These are phyloP conservation scores for Biscogniauxia marginata DNA, from an alignment of 2,329 filamentous ascomycete genomes.

Conservation along the genomic window DNA sequence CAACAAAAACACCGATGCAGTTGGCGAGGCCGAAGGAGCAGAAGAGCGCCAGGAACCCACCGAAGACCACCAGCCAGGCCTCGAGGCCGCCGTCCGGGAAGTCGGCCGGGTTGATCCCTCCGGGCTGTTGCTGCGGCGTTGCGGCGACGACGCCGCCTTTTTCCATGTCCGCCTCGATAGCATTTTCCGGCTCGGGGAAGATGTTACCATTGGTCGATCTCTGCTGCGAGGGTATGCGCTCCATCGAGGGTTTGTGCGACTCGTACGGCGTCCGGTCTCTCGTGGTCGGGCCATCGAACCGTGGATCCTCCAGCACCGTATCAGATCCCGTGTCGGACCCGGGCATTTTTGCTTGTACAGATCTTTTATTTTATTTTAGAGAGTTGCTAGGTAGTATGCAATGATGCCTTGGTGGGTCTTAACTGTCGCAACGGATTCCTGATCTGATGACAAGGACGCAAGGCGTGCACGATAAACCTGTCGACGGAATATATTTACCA, in stretches of 20 bases:
- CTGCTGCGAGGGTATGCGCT: slow-evolving; percentile 29
- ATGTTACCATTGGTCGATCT: slow-evolving; percentile 16
- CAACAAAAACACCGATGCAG: slow-evolving; percentile 54
- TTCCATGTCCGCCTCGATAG: slow-evolving; percentile 32
- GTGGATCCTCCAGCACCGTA: slow-evolving; percentile 15
- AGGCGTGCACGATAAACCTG: too few relatives aligned
- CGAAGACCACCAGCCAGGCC: slow-evolving; percentile 57
- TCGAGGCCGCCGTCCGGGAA: slow-evolving; percentile 59
- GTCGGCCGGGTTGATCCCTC: slow-evolving; percentile 28
- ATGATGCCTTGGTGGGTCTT: too few relatives aligned
- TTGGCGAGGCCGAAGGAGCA: slow-evolving; percentile 39
- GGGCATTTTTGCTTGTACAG: slow-evolving; percentile 10
- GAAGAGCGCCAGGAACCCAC: slow-evolving; percentile 34
- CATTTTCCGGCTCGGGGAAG: slow-evolving; percentile 19
- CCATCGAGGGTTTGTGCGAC: slow-evolving; percentile 16
- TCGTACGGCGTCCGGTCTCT: slow-evolving; percentile 12
- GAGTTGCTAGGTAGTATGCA: background rate
- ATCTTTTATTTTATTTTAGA: background rate
- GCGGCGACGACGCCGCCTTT: slow-evolving; percentile 18
- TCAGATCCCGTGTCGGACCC: slow-evolving; percentile 24
- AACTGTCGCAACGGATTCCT: too few relatives aligned
- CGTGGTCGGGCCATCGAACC: slow-evolving; percentile 17
- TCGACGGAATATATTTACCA: too few relatives aligned
- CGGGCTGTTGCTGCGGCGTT: background rate
- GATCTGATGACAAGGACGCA: too few relatives aligned